Evolutionary conservation across 192 early-diverging fungal genomes (phyloP).

Genomic region (Coemansia sp.): DNA sequence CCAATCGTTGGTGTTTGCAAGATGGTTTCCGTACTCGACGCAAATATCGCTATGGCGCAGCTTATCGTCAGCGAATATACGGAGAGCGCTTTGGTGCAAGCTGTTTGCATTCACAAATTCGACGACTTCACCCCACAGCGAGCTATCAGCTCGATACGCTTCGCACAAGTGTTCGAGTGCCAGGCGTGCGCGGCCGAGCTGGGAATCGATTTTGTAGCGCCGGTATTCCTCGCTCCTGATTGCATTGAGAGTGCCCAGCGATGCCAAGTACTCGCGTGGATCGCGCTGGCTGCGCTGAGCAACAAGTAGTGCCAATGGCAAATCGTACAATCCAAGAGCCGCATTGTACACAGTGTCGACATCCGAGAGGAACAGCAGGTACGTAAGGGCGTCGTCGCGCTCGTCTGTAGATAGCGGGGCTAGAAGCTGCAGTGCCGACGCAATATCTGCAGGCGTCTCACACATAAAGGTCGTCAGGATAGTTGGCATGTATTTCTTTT

Average conservation of each 20-base stretch:
- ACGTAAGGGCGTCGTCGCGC: conserved; percentile 85
- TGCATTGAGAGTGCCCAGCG: conserved; percentile 76
- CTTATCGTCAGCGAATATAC: conserved; percentile 53
- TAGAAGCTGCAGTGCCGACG: conserved; percentile 73
- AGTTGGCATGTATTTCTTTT: conserved; percentile 66
- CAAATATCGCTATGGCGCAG: conserved; percentile 52
- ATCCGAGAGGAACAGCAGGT: conserved; percentile 89
- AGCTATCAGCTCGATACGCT: conserved; percentile 23
- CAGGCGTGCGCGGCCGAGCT: conserved; percentile 66
- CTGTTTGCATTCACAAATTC: conserved; percentile 65
- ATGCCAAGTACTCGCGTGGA: conserved; percentile 92
- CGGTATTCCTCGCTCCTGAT: conserved; percentile 74
- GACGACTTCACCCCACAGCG: conserved; percentile 52
- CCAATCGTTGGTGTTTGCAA: conserved; percentile 58
- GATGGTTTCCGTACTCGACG: conserved; percentile 63
- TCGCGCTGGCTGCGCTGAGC: conserved; percentile 98
- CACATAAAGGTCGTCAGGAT: conserved; percentile 86
- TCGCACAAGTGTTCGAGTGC: conserved; percentile 71
- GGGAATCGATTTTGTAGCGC: conserved; percentile 84
- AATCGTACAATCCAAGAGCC: conserved; percentile 92
- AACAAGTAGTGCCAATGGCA: conserved; percentile 87
- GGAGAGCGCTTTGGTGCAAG: conserved; percentile 64
- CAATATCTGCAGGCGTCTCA: conserved; percentile 76
- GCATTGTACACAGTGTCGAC: conserved; percentile 87
- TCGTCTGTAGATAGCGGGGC: conserved; percentile 44